Evolutionary conservation across 1,139 yeast genomes (phyloP).

Genomic region (Geotrichum klebahnii): DNA sequence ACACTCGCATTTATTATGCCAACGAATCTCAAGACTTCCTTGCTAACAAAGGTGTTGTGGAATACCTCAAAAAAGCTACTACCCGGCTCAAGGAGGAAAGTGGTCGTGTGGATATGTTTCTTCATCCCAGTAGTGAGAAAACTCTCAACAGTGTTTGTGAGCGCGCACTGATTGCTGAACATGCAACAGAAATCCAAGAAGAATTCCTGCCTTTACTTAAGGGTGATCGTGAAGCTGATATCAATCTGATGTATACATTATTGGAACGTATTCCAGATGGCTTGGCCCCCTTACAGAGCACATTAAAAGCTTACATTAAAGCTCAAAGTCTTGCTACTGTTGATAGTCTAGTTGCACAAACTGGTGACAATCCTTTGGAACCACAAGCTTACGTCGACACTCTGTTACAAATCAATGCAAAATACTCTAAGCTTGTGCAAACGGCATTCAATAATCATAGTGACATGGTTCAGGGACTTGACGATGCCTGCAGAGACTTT

Average conservation of each 20-base stretch:
- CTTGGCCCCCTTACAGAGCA: slow-evolving; percentile 69
- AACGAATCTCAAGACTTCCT: slow-evolving; percentile 67
- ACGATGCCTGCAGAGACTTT: slow-evolving; percentile 79
- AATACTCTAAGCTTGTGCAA: slow-evolving; percentile 63
- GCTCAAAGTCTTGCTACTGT: slow-evolving; percentile 68
- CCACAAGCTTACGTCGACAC: slow-evolving; percentile 80
- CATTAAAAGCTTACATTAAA: slow-evolving; percentile 70
- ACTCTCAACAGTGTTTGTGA: slow-evolving; percentile 73
- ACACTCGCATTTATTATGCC: slow-evolving; percentile 68
- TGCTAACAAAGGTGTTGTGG: slow-evolving; percentile 74
- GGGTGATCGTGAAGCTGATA: slow-evolving; percentile 71
- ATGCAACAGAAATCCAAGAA: slow-evolving; percentile 69
- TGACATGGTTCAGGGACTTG: slow-evolving; percentile 80
- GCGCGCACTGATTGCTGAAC: slow-evolving; percentile 70
- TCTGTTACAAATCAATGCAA: slow-evolving; percentile 62
- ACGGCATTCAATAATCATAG: slow-evolving; percentile 71
- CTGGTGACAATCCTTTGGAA: slow-evolving; percentile 46
- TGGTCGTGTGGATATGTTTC: slow-evolving; percentile 67
- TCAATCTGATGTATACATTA: slow-evolving; percentile 71
- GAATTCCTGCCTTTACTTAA: slow-evolving; percentile 72
- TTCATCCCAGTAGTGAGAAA: slow-evolving; percentile 83
- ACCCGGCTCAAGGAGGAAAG: slow-evolving; percentile 78
- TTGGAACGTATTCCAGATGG: slow-evolving; percentile 66
- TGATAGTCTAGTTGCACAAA: slow-evolving; percentile 57
- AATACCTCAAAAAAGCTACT: slow-evolving; percentile 84